phyloP scores from a whole-genome alignment of 257 asterid species.

The Sherardia arvensis region DNA sequence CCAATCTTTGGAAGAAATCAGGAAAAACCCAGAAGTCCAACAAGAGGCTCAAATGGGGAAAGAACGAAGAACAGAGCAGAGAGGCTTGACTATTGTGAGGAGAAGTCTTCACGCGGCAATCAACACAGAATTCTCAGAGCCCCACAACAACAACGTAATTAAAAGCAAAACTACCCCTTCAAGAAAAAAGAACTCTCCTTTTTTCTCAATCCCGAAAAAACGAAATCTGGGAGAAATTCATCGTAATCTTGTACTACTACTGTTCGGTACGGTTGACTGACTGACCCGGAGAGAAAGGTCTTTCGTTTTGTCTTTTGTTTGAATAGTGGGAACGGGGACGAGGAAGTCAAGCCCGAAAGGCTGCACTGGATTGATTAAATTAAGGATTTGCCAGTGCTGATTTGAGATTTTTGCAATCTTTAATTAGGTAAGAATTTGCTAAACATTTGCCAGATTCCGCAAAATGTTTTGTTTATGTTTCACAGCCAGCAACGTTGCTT shows the following conservation, averaged over 20 bases:
- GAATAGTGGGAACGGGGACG: constrained; percentile 1
- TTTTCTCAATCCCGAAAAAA: not conserved
- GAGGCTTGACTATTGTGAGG: not conserved
- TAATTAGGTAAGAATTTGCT: not conserved
- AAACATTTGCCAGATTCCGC: not conserved
- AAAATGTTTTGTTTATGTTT: not conserved
- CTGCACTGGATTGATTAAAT: not conserved
- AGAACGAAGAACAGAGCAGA: not conserved
- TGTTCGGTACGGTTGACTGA: not conserved
- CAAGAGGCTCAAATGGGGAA: not conserved
- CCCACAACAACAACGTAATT: constrained; percentile 4
- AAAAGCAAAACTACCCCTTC: not conserved
- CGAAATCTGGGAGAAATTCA: not conserved
- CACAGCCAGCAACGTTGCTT: not conserved
- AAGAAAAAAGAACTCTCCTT: not conserved
- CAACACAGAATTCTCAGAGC: not conserved
- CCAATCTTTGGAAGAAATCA: not conserved
- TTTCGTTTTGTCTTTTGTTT: not conserved
- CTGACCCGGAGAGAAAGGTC: not conserved
- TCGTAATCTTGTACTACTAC: constrained; percentile 3
- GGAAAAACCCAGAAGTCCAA: not conserved
- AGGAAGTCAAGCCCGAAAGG: not conserved
- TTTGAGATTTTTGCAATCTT: not conserved
- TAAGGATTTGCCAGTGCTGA: not conserved
- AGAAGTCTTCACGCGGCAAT: constrained; percentile 26